A percentile compares a stretch with the other conserved stretches of the same genome.
phyloP scores from a whole-genome alignment of 139 green algal species.

The Closterium sp. region DNA sequence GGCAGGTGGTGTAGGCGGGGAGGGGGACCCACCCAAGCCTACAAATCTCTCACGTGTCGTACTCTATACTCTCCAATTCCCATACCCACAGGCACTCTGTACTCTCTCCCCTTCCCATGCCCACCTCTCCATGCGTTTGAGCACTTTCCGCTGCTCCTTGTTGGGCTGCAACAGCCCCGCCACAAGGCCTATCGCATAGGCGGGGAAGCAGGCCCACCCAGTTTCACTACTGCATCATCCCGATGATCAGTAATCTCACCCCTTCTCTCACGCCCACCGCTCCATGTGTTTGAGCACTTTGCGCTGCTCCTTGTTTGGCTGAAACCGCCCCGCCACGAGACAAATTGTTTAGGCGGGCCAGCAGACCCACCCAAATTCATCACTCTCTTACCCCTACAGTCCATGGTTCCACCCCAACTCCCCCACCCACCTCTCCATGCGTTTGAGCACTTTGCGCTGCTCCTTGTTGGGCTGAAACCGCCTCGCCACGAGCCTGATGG shows the following conservation, averaged over 20 bases:
- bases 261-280: constrained; percentile 37
- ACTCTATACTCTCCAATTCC: no score
- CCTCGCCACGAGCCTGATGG: constrained; percentile 41
- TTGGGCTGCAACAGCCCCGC: constrained; percentile 23
- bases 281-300: constrained; percentile 31
- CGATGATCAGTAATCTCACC: no score
- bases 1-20: constrained; percentile 51
- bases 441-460: constrained; percentile 31
- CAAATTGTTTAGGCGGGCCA: constrained; percentile 54
- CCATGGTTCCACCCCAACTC: no score
- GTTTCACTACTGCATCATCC: no score
- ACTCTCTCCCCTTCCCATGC: no score
- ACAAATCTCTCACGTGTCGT: no score
- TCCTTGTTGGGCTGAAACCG: constrained; percentile 42
- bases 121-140: constrained; percentile 35
- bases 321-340: constrained; percentile 37
- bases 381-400: no score
- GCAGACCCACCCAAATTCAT: constrained; percentile 22
- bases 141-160: constrained; percentile 42
- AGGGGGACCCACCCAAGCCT: constrained; percentile 38
- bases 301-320: constrained; percentile 36
- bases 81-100: no score
- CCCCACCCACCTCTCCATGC: constrained; percentile 41
- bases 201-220: constrained; percentile 40
- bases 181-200: constrained; percentile 52